Percentiles rank a stretch among this genome's conserved stretches.
Conservation (phyloP, 768 basidiomycete genomes). For the Agaricus sinodeliciosus region DNA sequence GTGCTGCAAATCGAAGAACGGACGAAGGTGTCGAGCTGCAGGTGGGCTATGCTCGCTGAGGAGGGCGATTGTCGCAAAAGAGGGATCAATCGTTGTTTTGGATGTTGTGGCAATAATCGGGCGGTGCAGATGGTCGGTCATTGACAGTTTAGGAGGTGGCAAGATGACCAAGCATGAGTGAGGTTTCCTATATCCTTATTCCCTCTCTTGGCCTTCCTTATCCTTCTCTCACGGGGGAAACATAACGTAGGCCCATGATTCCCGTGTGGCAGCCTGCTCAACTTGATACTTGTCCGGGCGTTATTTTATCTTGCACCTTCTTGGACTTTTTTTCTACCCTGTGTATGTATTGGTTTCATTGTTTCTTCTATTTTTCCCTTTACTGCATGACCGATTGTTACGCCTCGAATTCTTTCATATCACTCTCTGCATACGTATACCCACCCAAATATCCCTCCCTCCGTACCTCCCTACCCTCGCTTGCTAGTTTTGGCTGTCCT, state of each 20-base stretch:
- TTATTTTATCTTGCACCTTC: neutral
- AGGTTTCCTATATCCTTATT: neutral
- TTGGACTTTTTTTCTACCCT: neutral
- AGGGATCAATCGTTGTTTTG: neutral
- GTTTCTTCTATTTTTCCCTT: neutral
- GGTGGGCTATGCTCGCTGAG: constrained; percentile 29
- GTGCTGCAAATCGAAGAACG: constrained; percentile 14
- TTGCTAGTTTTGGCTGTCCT: neutral
- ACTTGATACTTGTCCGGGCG: constrained; percentile 5
- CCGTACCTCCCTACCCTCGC: neutral
- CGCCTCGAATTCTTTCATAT: neutral
- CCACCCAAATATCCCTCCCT: neutral
- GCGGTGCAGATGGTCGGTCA: neutral
- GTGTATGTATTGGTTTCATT: neutral
- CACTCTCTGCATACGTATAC: constrained; percentile 3
- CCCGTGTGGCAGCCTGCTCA: neutral
- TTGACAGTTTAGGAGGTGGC: neutral
- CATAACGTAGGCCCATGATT: neutral
- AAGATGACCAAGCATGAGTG: neutral
- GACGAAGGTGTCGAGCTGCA: constrained; percentile 29
- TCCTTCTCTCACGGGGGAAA: neutral
- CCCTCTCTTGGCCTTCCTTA: neutral
- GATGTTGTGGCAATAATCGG: neutral
- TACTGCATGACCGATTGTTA: neutral
- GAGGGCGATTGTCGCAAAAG: neutral